These are phyloP conservation scores for Uromyces viciae-fabae DNA, from an alignment of 1,284 basidiomycete species.

Conservation along the genomic window DNA sequence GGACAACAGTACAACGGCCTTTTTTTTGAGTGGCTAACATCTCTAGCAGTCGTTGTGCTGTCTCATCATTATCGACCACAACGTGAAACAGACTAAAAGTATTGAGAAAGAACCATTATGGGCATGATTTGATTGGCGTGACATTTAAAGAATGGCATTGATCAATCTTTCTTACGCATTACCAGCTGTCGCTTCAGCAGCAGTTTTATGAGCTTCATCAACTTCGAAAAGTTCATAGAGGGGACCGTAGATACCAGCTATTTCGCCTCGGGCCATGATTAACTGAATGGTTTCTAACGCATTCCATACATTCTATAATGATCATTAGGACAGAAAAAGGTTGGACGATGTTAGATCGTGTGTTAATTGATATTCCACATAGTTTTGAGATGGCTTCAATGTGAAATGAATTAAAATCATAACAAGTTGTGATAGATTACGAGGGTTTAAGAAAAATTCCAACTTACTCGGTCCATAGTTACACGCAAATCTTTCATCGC, in stretches of 20 bases:
- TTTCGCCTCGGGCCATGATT: slow-evolving; percentile 69
- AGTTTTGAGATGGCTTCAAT: too few relatives aligned
- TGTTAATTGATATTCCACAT: too few relatives aligned
- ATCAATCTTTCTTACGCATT: slow-evolving; percentile 57
- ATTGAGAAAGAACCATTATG: background rate
- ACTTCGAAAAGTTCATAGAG: slow-evolving; percentile 90
- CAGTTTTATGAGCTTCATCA: slow-evolving; percentile 85
- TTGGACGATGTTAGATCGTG: background rate
- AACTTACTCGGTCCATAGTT: slow-evolving; percentile 87
- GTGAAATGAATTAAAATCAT: too few relatives aligned
- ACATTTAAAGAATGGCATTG: background rate
- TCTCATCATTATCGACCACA: slow-evolving; percentile 92
- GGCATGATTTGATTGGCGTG: background rate
- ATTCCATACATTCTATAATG: slow-evolving; percentile 78
- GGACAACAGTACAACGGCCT: slow-evolving; percentile 97
- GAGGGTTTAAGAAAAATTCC: background rate
- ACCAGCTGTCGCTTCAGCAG: slow-evolving; percentile 89
- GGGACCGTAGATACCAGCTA: slow-evolving; percentile 81
- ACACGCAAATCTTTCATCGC: slow-evolving; percentile 74
- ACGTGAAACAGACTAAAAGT: slow-evolving; percentile 88
- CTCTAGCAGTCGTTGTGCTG: slow-evolving; percentile 79
- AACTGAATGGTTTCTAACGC: slow-evolving; percentile 78
- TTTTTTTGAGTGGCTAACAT: slow-evolving; percentile 86
- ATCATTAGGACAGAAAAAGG: background rate
- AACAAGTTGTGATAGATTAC: background rate